Conservation (phyloP, 1,284 basidiomycete species). For the Chondrostereum purpureum region DNA sequence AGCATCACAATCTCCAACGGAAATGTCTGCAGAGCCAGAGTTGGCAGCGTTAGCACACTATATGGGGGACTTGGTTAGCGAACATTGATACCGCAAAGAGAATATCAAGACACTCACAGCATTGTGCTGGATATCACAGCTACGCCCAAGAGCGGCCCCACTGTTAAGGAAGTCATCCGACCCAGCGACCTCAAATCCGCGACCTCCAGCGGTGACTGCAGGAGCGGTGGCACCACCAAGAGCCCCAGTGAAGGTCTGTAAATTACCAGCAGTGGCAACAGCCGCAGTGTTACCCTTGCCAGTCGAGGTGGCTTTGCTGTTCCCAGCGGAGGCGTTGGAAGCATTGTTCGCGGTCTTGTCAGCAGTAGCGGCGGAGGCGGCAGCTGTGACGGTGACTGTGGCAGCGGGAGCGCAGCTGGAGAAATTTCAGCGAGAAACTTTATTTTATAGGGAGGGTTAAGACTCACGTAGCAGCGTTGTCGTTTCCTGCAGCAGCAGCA, state of each 20-base stretch:
- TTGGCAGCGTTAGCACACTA: slow-evolving; percentile 42
- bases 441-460: no score
- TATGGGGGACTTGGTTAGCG: slow-evolving; percentile 21
- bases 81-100: slow-evolving; percentile 5
- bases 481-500: no score
- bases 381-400: no score
- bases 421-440: no score
- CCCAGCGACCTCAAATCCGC: slow-evolving; percentile 37
- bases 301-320: no score
- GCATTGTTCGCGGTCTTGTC: no score
- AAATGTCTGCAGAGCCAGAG: slow-evolving; percentile 32
- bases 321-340: no score
- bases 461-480: no score
- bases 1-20: slow-evolving; percentile 42
- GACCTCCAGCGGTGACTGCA: slow-evolving; percentile 29
- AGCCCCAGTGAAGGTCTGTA: slow-evolving; percentile 28
- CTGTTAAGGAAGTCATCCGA: slow-evolving; percentile 46
- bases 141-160: slow-evolving; percentile 45
- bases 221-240: slow-evolving; percentile 31
- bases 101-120: neutral
- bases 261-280: slow-evolving; percentile 16
- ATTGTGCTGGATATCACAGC: slow-evolving; percentile 54
- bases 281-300: neutral
- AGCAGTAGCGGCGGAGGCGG: no score
- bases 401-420: no score